phyloP scores from a whole-genome alignment of 305 asterid genomes.

The Coffea humblotiana region DNA sequence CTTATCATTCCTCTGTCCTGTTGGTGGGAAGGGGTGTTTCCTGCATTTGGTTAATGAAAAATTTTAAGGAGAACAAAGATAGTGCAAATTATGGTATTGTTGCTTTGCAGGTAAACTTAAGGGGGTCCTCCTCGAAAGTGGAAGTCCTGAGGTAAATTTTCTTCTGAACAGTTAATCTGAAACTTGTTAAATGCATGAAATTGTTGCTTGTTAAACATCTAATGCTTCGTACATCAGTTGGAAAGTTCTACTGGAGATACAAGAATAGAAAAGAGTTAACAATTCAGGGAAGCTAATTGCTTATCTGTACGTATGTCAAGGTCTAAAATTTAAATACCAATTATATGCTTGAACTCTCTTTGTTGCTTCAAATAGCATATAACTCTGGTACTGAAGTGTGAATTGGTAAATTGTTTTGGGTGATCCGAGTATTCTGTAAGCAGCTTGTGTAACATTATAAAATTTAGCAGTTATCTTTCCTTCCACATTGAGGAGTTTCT shows the following conservation, averaged over 20 bases:
- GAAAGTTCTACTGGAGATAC: not conserved
- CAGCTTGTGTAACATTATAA: not conserved
- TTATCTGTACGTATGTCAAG: not conserved
- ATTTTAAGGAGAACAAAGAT: not conserved
- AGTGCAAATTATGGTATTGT: constrained; percentile 6
- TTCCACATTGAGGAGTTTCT: not conserved
- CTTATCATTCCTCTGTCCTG: not conserved
- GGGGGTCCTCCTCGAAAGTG: constrained; percentile 90
- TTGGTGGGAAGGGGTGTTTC: not conserved
- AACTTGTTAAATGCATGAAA: not conserved
- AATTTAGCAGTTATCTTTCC: not conserved
- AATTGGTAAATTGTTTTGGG: not conserved
- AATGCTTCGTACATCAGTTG: not conserved
- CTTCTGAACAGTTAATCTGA: constrained; percentile 4
- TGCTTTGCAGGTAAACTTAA: constrained; percentile 64
- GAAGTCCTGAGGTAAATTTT: constrained; percentile 71
- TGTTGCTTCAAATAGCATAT: too few relatives aligned
- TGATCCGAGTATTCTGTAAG: not conserved
- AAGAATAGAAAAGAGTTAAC: not conserved
- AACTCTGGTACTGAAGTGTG: not conserved
- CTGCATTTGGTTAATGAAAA: not conserved
- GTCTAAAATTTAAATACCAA: not conserved
- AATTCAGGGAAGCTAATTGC: not conserved
- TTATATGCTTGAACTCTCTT: not conserved
- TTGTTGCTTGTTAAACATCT: not conserved